Evolutionary conservation across 1,284 basidiomycete species (phyloP), one percentile per base, ranked within the genome.

Genomic region (Fomitopsis betulina): DNA sequence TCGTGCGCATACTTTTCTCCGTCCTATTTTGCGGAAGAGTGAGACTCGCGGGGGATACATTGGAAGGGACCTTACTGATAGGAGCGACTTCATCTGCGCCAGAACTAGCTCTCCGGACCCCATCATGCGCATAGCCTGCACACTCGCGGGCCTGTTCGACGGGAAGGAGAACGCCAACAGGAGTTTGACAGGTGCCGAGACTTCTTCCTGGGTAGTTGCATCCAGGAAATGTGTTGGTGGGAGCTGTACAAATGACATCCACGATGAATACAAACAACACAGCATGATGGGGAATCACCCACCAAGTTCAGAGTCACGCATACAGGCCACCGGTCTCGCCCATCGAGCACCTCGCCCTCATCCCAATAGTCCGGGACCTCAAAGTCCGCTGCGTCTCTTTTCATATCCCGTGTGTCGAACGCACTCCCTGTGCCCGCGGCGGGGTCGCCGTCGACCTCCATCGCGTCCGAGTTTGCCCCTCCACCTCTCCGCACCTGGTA

Each of bases 291-390:
- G 9, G 8, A 21, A 23, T 12, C 8, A 37, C 35, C 13, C 35
- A 37, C 35, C 35, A 37, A 37, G 13, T 37, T 3, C 8, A 9
- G 35, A 66, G 91, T 91, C 32, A 93, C 74, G 61, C 83, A 84
- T 12, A 93, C 76, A 2, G 91, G 91, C 85, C 91, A 89, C 12
- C 67, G 61, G 4, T 86, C 82, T 55, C 82, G 73, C 2, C 81
- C 83, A 51, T 74, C 77, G 43, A 93, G 68, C 5, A 75, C 71
- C 57, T 86, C 86, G 0, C 91, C 91, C 65, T 92, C 90, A 62
- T 91, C 91, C 89, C 89, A 91, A 62, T 86, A 90, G 71, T 93
- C 91, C 15, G 83, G 79, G 21, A 93, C 76, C 72, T 94, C 91
- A 66, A 93, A 93, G 68, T 94, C 91, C 3, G 80, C 80, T 4